Evolutionary conservation across 139 green algal species (phyloP).

Genomic region (Micractinium sp.): DNA sequence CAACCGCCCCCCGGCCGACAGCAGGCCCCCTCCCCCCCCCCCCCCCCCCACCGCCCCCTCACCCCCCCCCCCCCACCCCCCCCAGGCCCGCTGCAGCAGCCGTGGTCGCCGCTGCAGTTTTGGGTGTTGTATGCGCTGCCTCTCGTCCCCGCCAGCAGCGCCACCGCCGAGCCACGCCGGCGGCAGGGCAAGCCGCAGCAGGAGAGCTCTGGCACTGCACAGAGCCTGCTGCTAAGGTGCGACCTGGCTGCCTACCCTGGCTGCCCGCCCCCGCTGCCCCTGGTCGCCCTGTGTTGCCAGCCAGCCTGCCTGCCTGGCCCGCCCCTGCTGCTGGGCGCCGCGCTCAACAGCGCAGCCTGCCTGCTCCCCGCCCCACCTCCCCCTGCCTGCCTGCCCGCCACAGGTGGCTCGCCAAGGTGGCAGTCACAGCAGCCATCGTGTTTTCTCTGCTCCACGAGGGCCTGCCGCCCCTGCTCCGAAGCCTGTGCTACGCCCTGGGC

Average conservation of each 20-base stretch:
- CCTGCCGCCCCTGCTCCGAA: background rate
- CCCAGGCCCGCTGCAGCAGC: constrained; percentile 25
- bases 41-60: background rate
- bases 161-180: background rate
- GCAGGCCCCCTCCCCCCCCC: no score
- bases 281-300: no score
- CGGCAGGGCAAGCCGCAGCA: background rate
- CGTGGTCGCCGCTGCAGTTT: background rate
- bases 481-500: background rate
- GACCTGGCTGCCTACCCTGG: background rate
- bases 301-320: background rate
- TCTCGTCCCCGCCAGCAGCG: background rate
- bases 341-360: no score
- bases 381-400: no score
- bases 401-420: constrained; percentile 25
- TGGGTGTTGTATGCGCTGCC: constrained; percentile 17
- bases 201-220: background rate
- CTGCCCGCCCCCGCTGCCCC: background rate
- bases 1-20: no score
- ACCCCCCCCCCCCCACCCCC: no score
- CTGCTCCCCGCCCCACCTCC: no score
- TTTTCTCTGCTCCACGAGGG: background rate
- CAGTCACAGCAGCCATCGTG: constrained; percentile 5
- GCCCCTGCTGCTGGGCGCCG: background rate
- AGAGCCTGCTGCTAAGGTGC: background rate